A percentile compares a stretch with the other conserved stretches of the same genome.
These are phyloP conservation scores for Neckera pumila DNA, from an alignment of 225 moss, liverwort and hornwort species.

Conservation along the genomic window DNA sequence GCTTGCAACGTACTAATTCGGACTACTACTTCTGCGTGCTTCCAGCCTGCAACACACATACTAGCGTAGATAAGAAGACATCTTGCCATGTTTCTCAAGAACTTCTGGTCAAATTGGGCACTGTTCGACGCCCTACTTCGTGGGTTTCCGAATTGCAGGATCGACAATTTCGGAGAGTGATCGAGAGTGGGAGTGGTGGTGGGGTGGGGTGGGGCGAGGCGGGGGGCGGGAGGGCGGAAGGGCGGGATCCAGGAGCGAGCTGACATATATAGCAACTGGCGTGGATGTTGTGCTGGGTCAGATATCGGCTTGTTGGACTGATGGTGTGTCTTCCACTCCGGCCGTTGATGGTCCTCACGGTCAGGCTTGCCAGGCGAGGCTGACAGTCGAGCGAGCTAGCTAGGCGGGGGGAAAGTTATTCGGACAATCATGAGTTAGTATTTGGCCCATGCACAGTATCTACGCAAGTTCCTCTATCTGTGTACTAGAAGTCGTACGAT, in stretches of 20 bases:
- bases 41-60: background rate
- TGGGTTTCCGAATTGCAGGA: background rate
- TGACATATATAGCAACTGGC: slow-evolving; percentile 13
- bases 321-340: slow-evolving; percentile 8
- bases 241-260: background rate
- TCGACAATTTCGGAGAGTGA: background rate
- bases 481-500: background rate
- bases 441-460: slow-evolving; percentile 54
- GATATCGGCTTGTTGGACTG: slow-evolving; percentile 1
- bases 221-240: background rate
- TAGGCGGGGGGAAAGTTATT: slow-evolving; percentile 7
- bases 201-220: no score
- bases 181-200: background rate
- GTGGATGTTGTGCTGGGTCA: slow-evolving; percentile 32
- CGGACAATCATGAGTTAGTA: slow-evolving; percentile 5
- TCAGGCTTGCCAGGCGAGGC: background rate
- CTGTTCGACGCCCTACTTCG: background rate
- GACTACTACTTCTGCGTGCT: background rate
- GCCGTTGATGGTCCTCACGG: background rate
- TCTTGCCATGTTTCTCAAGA: background rate
- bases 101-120: background rate
- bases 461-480: slow-evolving; percentile 32
- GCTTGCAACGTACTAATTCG: background rate
- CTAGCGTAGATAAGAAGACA: background rate
- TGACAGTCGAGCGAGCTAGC: background rate